Base-by-base conservation (phyloP, 2,329 filamentous ascomycete genomes). In the Didymosphaeria variabile region DNA sequence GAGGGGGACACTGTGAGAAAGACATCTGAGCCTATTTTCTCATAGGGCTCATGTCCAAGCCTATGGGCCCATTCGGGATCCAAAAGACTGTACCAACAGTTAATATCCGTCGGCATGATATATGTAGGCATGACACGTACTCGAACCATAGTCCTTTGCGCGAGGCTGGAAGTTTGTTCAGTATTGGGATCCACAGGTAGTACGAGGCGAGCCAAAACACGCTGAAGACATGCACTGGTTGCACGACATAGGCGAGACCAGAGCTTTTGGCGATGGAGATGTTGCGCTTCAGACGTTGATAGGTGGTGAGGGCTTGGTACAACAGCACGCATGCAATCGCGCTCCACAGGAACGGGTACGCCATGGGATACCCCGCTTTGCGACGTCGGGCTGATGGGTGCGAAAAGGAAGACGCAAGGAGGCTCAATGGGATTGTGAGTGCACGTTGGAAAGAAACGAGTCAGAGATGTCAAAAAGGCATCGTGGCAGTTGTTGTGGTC, bases 1-100 rank as follows among this genome's bases (percentile, higher is more conserved):
- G 80, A 79, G 0, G 90, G 88, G 0, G 87, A 84, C 8, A 89
- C 89, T n/a, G 88, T 68, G 8, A 93, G 67, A 68, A 92, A 89
- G 13, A 85, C 82, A 66, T 93, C 89, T 58, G 72, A 75, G 46
- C 87, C 88, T 10, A 87, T 71, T 17, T 83, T 80, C 31, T 84
- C 79, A 70, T 89, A 93, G 17, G 86, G 81, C 21, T 83, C 80
- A 67, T 88, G 85, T 31, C 85, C 83, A 13, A 82, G 74, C n/a
- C 76, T 74, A 77, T 86, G 91, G 8, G 81, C 73, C 83, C 87
- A 91, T 67, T 91, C 86, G 1, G 85, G 85, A n/a, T 80, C 72
- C 65, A 90, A 71, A 65, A 86, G 77, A 46, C 86, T 88, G 10
- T 31, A 50, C 10, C 53, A 31, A 19, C 26, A 45, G 45, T 61